Percentiles rank a stretch among this genome's conserved stretches.
Conservation (phyloP, 2,329 filamentous ascomycete species). For the Exophiala aquamarina region DNA sequence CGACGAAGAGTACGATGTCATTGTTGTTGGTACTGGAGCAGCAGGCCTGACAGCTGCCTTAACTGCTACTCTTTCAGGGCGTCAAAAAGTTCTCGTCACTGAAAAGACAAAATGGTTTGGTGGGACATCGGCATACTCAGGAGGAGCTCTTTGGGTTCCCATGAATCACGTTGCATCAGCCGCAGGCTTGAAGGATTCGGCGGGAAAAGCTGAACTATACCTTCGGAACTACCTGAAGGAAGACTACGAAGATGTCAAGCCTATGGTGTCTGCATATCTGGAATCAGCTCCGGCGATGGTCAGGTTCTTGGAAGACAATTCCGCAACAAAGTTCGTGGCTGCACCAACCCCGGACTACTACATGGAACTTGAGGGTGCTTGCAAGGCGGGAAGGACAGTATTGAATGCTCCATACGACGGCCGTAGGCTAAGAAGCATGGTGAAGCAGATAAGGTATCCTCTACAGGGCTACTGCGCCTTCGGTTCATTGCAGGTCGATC, state of each 20-base stretch:
- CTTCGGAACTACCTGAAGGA: constrained; percentile 9
- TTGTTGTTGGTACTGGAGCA: constrained; percentile 37
- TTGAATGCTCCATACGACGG: constrained; percentile 9
- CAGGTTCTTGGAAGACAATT: constrained; percentile 29
- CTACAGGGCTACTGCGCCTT: constrained; percentile 13
- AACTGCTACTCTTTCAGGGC: constrained; percentile 27
- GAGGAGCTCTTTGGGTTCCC: constrained; percentile 38
- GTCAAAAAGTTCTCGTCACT: constrained; percentile 30
- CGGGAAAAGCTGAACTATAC: constrained; percentile 26
- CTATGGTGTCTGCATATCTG: constrained; percentile 29
- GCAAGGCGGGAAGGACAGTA: constrained; percentile 9
- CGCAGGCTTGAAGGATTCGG: constrained; percentile 28
- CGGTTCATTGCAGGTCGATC: constrained; percentile 8
- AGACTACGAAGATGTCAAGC: constrained; percentile 10
- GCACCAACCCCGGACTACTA: constrained; percentile 15
- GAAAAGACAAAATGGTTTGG: constrained; percentile 37
- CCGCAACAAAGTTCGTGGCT: constrained; percentile 3
- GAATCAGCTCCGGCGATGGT: constrained; percentile 35
- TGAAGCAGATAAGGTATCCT: constrained; percentile 10
- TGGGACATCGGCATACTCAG: constrained; percentile 38
- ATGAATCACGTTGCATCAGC: constrained; percentile 28
- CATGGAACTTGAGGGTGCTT: constrained; percentile 9
- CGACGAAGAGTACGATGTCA: constrained; percentile 24
- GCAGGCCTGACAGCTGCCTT: constrained; percentile 35
- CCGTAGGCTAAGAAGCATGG: constrained; percentile 2